Percentiles rank a stretch among this genome's conserved stretches.
Evolutionary conservation across 768 basidiomycete genomes (phyloP).

Genomic region (Leccinum broughii): DNA sequence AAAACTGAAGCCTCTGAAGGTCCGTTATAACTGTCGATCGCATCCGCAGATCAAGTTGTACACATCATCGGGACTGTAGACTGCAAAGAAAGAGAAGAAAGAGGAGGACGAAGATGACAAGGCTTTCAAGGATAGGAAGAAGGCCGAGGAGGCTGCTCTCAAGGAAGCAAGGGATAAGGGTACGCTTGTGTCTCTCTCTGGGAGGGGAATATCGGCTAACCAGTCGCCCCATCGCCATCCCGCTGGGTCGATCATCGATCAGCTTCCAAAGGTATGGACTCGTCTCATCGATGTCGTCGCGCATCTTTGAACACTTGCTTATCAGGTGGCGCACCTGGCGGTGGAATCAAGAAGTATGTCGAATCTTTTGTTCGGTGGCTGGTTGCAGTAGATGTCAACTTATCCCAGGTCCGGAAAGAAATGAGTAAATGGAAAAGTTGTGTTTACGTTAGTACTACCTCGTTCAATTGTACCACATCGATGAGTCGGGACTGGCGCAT

Average conservation of each 20-base stretch:
- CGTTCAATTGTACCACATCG: neutral
- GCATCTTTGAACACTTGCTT: constrained; percentile 1
- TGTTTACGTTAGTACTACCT: neutral
- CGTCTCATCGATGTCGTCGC: constrained; percentile 5
- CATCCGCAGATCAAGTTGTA: neutral
- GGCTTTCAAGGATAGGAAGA: constrained; percentile 77
- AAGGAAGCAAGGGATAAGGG: constrained; percentile 77
- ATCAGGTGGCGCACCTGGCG: constrained; percentile 65
- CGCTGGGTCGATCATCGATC: neutral
- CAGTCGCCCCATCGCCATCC: neutral
- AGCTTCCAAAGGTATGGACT: constrained; percentile 32
- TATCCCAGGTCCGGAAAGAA: constrained; percentile 68
- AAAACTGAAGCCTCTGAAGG: constrained; percentile 88
- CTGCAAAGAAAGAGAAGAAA: constrained; percentile 80
- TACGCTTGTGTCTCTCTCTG: constrained; percentile 30
- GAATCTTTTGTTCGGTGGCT: constrained; percentile 2
- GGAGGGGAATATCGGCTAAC: neutral
- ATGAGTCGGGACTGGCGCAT: constrained; percentile 23
- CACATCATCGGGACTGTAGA: constrained; percentile 40
- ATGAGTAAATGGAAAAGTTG: constrained; percentile 32
- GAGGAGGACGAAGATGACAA: constrained; percentile 69
- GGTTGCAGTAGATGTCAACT: constrained; percentile 7
- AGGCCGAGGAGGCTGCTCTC: constrained; percentile 68
- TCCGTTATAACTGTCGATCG: neutral
- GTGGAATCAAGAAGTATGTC: constrained; percentile 86